These are phyloP conservation scores for Kondoa subrosea DNA, from an alignment of 768 basidiomycete genomes.

Conservation along the genomic window DNA sequence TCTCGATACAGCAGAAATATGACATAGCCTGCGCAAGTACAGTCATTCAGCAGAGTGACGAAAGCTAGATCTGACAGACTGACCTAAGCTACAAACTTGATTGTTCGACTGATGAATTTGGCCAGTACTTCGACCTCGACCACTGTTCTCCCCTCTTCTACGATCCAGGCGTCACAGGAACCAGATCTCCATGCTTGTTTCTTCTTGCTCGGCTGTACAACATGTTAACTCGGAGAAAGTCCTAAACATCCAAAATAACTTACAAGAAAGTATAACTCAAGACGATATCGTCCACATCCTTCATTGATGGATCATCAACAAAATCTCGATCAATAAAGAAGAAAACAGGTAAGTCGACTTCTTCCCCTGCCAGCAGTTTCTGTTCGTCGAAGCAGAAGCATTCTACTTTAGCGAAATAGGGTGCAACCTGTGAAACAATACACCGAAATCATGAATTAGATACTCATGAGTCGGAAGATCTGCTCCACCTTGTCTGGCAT, in stretches of 20 bases:
- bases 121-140: no score
- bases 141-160: no score
- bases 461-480: not conserved
- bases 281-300: conserved; percentile 74
- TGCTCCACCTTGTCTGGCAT: conserved; percentile 80
- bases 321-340: conserved; percentile 99
- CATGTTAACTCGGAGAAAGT: not conserved
- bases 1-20: no score
- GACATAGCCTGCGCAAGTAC: no score
- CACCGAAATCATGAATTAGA: not conserved
- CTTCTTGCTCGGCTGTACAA: conserved; percentile 7
- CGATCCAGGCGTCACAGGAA: not conserved
- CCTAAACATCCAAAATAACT: not conserved
- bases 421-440: conserved; percentile 52
- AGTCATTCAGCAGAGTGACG: no score
- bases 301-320: conserved; percentile 74
- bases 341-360: conserved; percentile 91
- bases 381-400: conserved; percentile 99
- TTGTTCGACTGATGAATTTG: no score
- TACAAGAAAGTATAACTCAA: conserved; percentile 89
- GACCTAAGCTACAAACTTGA: no score
- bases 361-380: conserved; percentile 78
- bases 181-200: conserved; percentile 6
- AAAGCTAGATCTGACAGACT: no score
- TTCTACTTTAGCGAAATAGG: conserved; percentile 97